Evolutionary conservation across 176 grass and related monocot species (phyloP).

Genomic region (Guadua angustifolia): DNA sequence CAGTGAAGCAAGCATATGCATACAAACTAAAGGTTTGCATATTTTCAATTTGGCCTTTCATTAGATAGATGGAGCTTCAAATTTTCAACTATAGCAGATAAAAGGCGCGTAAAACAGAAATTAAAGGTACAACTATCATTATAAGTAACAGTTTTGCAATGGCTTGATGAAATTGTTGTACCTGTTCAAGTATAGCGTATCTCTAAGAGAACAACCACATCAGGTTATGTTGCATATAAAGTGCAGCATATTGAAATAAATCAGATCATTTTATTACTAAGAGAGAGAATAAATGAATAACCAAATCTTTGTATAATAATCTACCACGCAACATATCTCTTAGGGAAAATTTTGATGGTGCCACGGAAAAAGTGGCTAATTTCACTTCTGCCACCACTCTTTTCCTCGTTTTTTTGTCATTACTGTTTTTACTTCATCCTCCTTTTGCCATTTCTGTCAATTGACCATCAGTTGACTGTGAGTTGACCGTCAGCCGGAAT

Average conservation of each 20-base stretch:
- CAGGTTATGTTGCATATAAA: not conserved
- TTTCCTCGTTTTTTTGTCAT: too few species aligned
- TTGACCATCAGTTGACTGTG: too few species aligned
- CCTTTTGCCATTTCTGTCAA: too few species aligned
- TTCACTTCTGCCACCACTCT: too few species aligned
- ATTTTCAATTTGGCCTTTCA: not conserved
- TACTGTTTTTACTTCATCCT: too few species aligned
- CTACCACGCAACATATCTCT: not conserved
- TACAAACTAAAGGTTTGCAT: not conserved
- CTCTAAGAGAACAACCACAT: not conserved
- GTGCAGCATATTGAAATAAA: not conserved
- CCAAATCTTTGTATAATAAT: not conserved
- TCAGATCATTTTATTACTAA: not conserved
- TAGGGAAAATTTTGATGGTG: not conserved
- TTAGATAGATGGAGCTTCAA: not conserved
- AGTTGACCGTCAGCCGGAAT: too few species aligned
- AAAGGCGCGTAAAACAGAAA: not conserved
- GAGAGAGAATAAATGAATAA: constrained; percentile 17
- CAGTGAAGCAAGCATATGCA: not conserved
- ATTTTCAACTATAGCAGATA: not conserved
- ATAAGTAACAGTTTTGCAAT: not conserved
- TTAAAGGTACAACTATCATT: not conserved
- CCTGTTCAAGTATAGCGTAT: not conserved
- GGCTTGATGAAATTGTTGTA: not conserved
- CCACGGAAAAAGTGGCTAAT: too few species aligned